Percentiles rank a stretch among this genome's conserved stretches.
Evolutionary conservation across 2,329 filamentous ascomycete genomes (phyloP).

Genomic region (Grosmannia clavigera): DNA sequence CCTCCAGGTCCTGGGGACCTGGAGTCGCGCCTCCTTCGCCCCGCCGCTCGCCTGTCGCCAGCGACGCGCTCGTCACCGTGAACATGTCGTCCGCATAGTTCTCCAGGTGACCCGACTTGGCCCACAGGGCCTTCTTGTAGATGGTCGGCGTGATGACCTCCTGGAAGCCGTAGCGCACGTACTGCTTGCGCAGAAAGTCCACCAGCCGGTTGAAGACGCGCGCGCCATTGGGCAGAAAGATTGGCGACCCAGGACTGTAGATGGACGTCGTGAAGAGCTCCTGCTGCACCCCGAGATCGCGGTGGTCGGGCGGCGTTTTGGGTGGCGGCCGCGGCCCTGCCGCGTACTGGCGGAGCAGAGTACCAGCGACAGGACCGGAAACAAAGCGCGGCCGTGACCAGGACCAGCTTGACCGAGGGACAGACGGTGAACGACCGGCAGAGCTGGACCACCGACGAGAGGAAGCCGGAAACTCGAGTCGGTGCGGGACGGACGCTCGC

Average conservation of each 20-base stretch:
- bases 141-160: slow-evolving; percentile 85
- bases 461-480: too few relatives aligned
- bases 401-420: not conserved
- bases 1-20: slow-evolving; percentile 23
- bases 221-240: slow-evolving; percentile 72
- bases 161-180: slow-evolving; percentile 72
- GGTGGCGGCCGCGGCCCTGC: slow-evolving; percentile 10
- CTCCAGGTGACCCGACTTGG: slow-evolving; percentile 73
- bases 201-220: slow-evolving; percentile 75
- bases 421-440: not conserved
- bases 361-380: not conserved
- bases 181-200: slow-evolving; percentile 71
- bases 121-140: slow-evolving; percentile 81
- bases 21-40: not conserved
- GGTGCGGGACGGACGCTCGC: not conserved
- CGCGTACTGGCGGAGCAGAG: not conserved
- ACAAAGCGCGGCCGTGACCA: too few relatives aligned
- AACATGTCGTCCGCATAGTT: slow-evolving; percentile 94
- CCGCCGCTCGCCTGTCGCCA: slow-evolving; percentile 11
- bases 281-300: slow-evolving; percentile 50
- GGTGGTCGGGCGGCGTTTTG: slow-evolving; percentile 37
- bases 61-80: slow-evolving; percentile 46
- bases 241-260: slow-evolving; percentile 75
- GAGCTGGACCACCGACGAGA: too few relatives aligned
- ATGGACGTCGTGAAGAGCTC: slow-evolving; percentile 67